Conservation (phyloP, 1,284 basidiomycete genomes). For the Laetiporus sulphureus region DNA sequence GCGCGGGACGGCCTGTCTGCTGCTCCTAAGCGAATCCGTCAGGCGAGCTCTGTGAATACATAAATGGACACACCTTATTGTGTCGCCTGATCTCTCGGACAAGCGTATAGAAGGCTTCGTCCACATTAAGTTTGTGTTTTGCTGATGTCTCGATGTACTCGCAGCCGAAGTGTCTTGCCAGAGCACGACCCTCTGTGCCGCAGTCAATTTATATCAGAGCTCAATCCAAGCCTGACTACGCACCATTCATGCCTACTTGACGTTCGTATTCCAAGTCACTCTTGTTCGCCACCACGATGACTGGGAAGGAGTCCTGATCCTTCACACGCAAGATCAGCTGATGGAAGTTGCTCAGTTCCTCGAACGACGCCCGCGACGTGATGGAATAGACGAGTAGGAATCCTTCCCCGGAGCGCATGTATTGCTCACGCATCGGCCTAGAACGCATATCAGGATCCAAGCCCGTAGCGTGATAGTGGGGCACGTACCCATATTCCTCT, state of each 20-base stretch:
- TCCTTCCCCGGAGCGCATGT: conserved; percentile 97
- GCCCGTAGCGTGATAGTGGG: neutral
- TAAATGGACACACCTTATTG: conserved; percentile 64
- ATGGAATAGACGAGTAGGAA: conserved; percentile 99
- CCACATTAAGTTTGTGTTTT: conserved; percentile 97
- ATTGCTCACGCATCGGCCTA: conserved; percentile 96
- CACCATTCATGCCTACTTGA: conserved; percentile 94
- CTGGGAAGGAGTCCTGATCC: conserved; percentile 97
- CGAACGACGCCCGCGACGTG: conserved; percentile 96
- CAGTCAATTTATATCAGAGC: neutral
- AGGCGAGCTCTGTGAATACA: neutral
- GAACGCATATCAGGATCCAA: conserved; percentile 2
- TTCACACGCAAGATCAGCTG: conserved; percentile 97
- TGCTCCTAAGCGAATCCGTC: conserved; percentile 38
- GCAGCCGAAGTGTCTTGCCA: conserved; percentile 95
- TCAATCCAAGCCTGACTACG: conserved; percentile 8
- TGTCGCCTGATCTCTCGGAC: conserved; percentile 96
- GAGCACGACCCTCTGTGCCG: conserved; percentile 85
- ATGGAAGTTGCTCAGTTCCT: conserved; percentile 96
- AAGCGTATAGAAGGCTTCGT: conserved; percentile 96
- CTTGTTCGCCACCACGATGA: conserved; percentile 98
- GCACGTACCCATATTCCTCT: conserved; percentile 93
- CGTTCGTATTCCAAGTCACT: conserved; percentile 98
- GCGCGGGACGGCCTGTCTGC: conserved; percentile 49
- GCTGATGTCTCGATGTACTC: conserved; percentile 99